Conservation (phyloP, 495 filamentous ascomycete genomes). For the Lasiosphaeria miniovina region DNA sequence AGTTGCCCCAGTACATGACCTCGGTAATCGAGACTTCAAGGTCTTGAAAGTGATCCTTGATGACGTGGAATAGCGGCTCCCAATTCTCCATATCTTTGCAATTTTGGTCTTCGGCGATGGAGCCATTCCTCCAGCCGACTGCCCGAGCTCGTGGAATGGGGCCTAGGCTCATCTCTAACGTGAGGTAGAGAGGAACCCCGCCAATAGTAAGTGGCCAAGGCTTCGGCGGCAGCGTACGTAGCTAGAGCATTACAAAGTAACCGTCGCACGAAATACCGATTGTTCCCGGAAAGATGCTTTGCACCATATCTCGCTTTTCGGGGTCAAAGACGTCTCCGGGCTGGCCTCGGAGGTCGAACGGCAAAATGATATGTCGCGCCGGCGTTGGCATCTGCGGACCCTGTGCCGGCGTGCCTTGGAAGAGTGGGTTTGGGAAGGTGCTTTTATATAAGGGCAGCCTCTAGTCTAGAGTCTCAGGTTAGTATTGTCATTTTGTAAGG, state of each 20-base stretch:
- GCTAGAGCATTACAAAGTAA: not conserved
- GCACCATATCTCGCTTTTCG: slow-evolving; percentile 2
- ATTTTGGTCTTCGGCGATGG: slow-evolving; percentile 7
- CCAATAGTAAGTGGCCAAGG: slow-evolving; percentile 9
- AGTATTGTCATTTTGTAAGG: too few species aligned
- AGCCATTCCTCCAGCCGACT: slow-evolving; percentile 1
- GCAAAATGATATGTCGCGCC: slow-evolving; percentile 1
- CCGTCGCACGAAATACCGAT: not conserved
- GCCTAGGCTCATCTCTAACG: slow-evolving; percentile 2
- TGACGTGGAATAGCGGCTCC: slow-evolving; percentile 7
- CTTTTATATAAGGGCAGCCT: too few species aligned
- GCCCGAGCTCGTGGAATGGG: slow-evolving; percentile 4
- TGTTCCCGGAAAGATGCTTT: slow-evolving; percentile 3
- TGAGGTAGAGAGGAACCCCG: slow-evolving; percentile 5
- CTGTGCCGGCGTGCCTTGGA: too few species aligned
- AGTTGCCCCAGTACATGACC: too few species aligned
- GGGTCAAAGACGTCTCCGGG: not conserved
- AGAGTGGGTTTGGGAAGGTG: too few species aligned
- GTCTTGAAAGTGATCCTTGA: slow-evolving; percentile 7
- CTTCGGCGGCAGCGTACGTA: slow-evolving; percentile 7
- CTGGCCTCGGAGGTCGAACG: slow-evolving; percentile 7
- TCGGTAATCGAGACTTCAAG: slow-evolving; percentile 8
- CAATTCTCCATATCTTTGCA: slow-evolving; percentile 5
- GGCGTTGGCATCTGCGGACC: slow-evolving; percentile 1
- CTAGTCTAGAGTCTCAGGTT: too few species aligned